Percentiles rank a stretch among this genome's conserved stretches.
phyloP scores from a whole-genome alignment of 2,329 filamentous ascomycete species.

The Fusarium piperis region DNA sequence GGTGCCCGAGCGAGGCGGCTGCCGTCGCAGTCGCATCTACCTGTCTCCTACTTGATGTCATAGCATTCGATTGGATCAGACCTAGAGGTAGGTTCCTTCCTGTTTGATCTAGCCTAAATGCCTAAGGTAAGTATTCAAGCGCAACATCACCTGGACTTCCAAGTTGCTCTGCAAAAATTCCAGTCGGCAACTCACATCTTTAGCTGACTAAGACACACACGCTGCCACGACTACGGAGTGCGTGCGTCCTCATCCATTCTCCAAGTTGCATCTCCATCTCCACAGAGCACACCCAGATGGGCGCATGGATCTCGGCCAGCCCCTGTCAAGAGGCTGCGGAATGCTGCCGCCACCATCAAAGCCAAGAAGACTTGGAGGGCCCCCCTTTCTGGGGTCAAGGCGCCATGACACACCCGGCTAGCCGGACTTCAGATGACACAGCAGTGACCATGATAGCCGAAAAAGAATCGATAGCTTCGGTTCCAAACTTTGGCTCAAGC shows the following conservation, averaged over 20 bases:
- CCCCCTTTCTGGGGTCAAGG: conserved; percentile 40
- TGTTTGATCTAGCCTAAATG: not conserved
- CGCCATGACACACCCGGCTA: conserved; percentile 32
- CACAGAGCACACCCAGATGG: conserved; percentile 8
- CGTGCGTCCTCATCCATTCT: not conserved
- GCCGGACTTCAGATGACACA: conserved; percentile 15
- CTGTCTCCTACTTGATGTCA: not conserved
- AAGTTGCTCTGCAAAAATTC: not conserved
- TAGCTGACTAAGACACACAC: not conserved
- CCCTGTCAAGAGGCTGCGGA: conserved; percentile 42
- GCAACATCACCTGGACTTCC: not conserved
- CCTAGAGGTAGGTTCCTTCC: not conserved
- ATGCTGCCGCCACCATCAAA: conserved; percentile 41
- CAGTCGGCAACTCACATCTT: not conserved
- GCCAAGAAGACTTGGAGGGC: conserved; percentile 35
- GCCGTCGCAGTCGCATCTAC: not conserved
- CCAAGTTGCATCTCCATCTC: conserved; percentile 9
- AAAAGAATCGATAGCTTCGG: conserved; percentile 34
- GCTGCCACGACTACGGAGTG: not conserved
- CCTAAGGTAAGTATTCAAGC: too few relatives aligned
- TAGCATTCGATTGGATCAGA: not conserved
- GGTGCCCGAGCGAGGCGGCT: not conserved
- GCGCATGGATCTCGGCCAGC: conserved; percentile 29
- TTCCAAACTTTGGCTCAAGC: conserved; percentile 23
- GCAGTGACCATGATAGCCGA: conserved; percentile 21